These are phyloP conservation scores for Penicillium subrubescens DNA, from an alignment of 495 filamentous ascomycete genomes.

Conservation along the genomic window DNA sequence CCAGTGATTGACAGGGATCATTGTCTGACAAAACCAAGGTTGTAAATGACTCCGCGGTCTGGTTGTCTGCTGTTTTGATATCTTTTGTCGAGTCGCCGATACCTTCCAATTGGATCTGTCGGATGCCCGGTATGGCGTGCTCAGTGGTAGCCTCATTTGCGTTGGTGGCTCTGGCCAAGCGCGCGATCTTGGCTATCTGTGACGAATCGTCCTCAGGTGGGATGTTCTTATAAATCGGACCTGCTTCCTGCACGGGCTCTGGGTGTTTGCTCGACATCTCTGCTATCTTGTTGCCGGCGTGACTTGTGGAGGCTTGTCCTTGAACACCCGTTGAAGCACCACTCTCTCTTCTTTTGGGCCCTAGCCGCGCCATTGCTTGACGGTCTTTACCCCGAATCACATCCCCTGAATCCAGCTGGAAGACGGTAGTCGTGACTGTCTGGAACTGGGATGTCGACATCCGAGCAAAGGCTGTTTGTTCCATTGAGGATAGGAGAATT, in stretches of 20 bases:
- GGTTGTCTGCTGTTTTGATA: neutral
- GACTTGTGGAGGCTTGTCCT: neutral
- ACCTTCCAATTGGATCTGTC: neutral
- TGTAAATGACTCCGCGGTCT: neutral
- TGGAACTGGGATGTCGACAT: neutral
- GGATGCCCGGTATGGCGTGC: conserved; percentile 2
- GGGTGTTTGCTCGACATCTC: neutral
- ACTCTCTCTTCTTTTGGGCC: neutral
- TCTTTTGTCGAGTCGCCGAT: neutral
- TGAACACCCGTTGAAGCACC: neutral
- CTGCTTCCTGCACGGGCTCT: neutral
- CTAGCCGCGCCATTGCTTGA: neutral
- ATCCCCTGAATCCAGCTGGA: conserved; percentile 6
- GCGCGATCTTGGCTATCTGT: conserved; percentile 2
- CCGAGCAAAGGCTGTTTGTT: neutral
- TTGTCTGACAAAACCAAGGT: neutral
- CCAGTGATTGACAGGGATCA: neutral
- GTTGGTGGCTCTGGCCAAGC: conserved; percentile 1
- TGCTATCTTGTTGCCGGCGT: neutral
- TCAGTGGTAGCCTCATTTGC: neutral
- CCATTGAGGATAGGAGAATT: neutral
- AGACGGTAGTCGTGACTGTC: conserved; percentile 2
- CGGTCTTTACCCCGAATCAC: conserved; percentile 10
- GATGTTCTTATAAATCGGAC: neutral
- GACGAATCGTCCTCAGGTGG: conserved; percentile 3